phyloP scores from a whole-genome alignment of 2,329 filamentous ascomycete genomes.

The Botryotinia calthae region DNA sequence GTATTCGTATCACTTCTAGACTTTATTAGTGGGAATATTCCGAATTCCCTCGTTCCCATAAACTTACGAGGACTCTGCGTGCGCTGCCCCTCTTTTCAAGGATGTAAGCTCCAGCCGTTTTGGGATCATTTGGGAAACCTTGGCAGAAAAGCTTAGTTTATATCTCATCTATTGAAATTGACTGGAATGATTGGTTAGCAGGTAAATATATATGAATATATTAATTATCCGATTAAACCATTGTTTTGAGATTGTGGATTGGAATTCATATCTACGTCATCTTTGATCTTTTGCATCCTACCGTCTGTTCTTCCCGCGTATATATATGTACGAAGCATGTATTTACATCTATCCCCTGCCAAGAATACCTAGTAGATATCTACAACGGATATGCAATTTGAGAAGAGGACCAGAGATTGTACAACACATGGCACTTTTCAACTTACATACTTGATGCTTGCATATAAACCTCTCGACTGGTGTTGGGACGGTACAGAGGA shows the following conservation, averaged over 20 bases:
- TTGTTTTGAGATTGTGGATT: neutral
- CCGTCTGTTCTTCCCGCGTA: neutral
- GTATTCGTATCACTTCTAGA: neutral
- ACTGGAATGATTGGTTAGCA: neutral
- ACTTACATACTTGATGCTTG: neutral
- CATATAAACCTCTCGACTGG: neutral
- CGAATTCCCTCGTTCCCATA: neutral
- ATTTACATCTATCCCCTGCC: slow-evolving; percentile 9
- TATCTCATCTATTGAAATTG: neutral
- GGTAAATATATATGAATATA: neutral
- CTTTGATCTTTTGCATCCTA: neutral
- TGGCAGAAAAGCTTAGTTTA: slow-evolving; percentile 12
- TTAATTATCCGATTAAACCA: neutral
- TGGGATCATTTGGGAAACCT: neutral
- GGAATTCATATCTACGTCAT: slow-evolving; percentile 6
- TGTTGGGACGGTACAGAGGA: neutral
- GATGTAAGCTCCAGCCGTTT: slow-evolving; percentile 1
- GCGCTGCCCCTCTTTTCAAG: neutral
- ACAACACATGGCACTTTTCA: slow-evolving; percentile 4
- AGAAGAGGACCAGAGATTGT: neutral
- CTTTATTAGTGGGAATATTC: neutral
- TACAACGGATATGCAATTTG: neutral
- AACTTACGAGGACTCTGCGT: neutral
- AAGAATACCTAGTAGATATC: neutral
- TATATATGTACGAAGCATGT: no score